Conservation (phyloP, 2,329 filamentous ascomycete species). For the Metarhizium rileyi region DNA sequence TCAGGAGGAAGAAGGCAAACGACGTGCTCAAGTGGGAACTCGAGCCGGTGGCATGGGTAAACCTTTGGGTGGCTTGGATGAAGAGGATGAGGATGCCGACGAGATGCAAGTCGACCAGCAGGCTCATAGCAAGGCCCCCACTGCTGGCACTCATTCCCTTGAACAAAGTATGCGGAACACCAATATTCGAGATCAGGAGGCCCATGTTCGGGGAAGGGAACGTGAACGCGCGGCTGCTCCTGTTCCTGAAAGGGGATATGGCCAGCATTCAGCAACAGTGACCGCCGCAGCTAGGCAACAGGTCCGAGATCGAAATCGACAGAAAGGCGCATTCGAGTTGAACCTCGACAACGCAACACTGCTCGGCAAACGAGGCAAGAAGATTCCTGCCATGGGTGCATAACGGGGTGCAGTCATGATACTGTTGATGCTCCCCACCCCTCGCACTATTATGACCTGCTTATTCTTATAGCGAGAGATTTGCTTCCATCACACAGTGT, state of each 20-base stretch:
- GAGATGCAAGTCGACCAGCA: slow-evolving; percentile 56
- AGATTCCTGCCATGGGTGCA: slow-evolving; percentile 36
- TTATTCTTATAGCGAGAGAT: not conserved
- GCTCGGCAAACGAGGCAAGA: slow-evolving; percentile 59
- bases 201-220: slow-evolving; percentile 22
- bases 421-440: not conserved
- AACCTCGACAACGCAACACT: slow-evolving; percentile 86
- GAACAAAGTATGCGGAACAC: slow-evolving; percentile 84
- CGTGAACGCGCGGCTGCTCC: slow-evolving; percentile 16
- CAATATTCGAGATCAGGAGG: slow-evolving; percentile 50
- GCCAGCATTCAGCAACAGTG: slow-evolving; percentile 77
- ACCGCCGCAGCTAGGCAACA: slow-evolving; percentile 76
- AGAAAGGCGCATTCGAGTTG: slow-evolving; percentile 82
- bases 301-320: slow-evolving; percentile 55
- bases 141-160: slow-evolving; percentile 53
- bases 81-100: slow-evolving; percentile 50
- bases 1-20: slow-evolving; percentile 91
- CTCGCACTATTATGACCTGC: not conserved
- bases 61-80: slow-evolving; percentile 55
- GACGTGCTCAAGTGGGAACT: slow-evolving; percentile 71
- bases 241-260: slow-evolving; percentile 59
- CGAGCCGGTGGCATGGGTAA: slow-evolving; percentile 56
- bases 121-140: slow-evolving; percentile 33
- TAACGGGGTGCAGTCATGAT: slow-evolving; percentile 10
- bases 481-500: not conserved